Conservation (phyloP, 2,329 filamentous ascomycete genomes). For the Aureobasidium melanogenum region DNA sequence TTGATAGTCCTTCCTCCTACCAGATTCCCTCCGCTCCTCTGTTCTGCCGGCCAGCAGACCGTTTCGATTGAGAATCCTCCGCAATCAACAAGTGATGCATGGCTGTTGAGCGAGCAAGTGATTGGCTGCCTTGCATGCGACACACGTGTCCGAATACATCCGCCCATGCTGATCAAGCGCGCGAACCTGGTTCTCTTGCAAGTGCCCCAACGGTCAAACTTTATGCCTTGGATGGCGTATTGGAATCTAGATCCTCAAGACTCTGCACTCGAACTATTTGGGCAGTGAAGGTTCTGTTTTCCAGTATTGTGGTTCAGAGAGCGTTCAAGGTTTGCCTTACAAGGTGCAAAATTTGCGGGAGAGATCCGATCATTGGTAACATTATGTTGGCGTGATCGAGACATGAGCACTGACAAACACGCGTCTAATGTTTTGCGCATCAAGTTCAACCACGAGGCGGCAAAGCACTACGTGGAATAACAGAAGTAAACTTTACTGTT, state of each 20-base stretch:
- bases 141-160: neutral
- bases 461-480: neutral
- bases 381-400: neutral
- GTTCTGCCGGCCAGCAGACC: neutral
- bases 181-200: constrained; percentile 7
- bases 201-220: neutral
- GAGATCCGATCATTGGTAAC: neutral
- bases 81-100: neutral
- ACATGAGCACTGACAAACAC: neutral
- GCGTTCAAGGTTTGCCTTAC: neutral
- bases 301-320: neutral
- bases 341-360: neutral
- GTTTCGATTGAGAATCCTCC: neutral
- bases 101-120: neutral
- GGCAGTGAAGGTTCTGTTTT: neutral
- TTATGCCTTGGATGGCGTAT: neutral
- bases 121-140: neutral
- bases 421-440: neutral
- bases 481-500: neutral
- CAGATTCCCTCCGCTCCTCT: neutral
- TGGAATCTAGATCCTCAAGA: neutral
- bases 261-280: neutral
- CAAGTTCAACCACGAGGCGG: neutral
- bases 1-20: constrained; percentile 5
- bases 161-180: neutral